Evolutionary conservation across 2,329 filamentous ascomycete genomes (phyloP), one percentile per base, ranked within the genome.

Genomic region (Triangularia setosa): DNA sequence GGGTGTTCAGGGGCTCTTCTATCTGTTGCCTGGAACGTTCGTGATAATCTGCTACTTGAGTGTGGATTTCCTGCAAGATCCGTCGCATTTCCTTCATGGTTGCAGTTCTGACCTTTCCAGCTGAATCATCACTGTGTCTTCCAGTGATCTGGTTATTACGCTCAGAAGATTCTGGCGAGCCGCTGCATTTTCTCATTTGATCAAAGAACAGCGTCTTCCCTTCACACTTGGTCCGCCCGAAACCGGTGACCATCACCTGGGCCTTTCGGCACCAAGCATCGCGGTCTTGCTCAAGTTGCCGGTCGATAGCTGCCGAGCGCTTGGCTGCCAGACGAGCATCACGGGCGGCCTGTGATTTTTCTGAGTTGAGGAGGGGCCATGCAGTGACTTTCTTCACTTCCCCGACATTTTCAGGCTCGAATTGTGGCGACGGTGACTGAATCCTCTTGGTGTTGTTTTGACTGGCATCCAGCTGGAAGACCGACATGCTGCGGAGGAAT

Each of bases 291-390:
- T 25, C 23, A 9, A 60, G 44, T 27, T 60, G 58, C 24, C 27
- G 18, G 33, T 60, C 58, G 25, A 60, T 60, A 9, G 58, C 58
- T 18, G 35, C 58, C 23, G 58, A 60, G 35, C 58, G 35, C 18
- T 27, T 60, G 8, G 21, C 24, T 16, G 58, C 58, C 9, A 48
- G 23, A 23, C 58, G 33, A 25, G 58, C 58, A 8, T 60, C 40
- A 3, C 24, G 35, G 21, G 21, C 27, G 24, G 58, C 58, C 23
- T 48, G 40, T 48, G 40, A 48, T 21, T 48, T 48, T 6, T 40
- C 25, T 23, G 27, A 30, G 35, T 60, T 27, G 58, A 60, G n/a
- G 1, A 27, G 35, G 3, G 58, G 27, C 16, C 44, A 52, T 60
- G 58, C 21, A 4, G 24, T 2, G n/a, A 24, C 18, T 30, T 21